Percentiles rank a stretch among this genome's conserved stretches.
Conservation (phyloP, 148 eudicot genomes). For the Limonium bicolor region DNA sequence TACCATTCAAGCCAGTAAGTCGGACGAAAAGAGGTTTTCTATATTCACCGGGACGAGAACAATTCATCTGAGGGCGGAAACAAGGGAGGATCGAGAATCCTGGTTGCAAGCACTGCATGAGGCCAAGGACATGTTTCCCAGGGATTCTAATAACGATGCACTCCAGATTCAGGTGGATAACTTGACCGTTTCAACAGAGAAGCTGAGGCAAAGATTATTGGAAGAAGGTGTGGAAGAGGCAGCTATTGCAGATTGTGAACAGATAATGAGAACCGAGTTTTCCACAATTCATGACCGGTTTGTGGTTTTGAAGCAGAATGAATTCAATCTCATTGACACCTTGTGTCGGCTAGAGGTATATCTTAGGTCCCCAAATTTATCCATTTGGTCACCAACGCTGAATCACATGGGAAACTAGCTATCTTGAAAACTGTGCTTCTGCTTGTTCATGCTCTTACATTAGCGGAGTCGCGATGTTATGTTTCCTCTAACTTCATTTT, state of each 20-base stretch:
- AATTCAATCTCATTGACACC: conserved; percentile 30
- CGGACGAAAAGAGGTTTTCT: conserved; percentile 56
- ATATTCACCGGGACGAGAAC: conserved; percentile 55
- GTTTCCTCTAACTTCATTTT: too few species aligned
- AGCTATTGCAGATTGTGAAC: conserved; percentile 36
- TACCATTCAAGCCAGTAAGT: conserved; percentile 37
- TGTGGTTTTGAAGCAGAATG: conserved; percentile 38
- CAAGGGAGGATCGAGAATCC: conserved; percentile 30
- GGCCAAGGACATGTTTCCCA: conserved; percentile 75
- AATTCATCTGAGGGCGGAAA: conserved; percentile 55
- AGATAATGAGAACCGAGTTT: conserved; percentile 45
- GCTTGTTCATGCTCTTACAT: too few species aligned
- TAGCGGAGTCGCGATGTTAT: too few species aligned
- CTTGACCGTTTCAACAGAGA: conserved; percentile 33
- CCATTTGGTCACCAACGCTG: not conserved
- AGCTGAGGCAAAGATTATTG: conserved; percentile 36
- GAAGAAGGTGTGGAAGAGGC: conserved; percentile 45
- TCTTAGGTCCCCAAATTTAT: conserved; percentile 7
- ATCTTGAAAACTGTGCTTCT: too few species aligned
- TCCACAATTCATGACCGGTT: conserved; percentile 30
- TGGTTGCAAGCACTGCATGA: conserved; percentile 56
- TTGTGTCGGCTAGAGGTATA: conserved; percentile 54
- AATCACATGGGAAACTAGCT: too few species aligned
- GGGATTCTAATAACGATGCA: conserved; percentile 38
- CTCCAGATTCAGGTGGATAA: conserved; percentile 24